Conservation (phyloP, 805 yeast species). For the Barnettozyma sp. region DNA sequence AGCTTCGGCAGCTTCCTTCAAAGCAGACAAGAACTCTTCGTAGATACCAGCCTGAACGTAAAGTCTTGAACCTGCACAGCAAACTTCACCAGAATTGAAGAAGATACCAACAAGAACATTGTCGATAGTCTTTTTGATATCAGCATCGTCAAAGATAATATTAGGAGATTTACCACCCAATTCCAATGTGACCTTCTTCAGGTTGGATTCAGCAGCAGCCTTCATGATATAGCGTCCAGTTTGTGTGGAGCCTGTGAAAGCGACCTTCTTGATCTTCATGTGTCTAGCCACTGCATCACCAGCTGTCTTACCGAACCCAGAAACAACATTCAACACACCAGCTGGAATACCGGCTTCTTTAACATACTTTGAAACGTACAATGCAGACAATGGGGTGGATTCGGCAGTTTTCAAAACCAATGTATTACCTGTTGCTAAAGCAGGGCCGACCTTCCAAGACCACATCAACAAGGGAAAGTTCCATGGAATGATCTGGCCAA, state of each 20-base stretch:
- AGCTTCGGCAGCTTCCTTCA: slow-evolving; percentile 11
- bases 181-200: slow-evolving; percentile 13
- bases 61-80: slow-evolving; percentile 13
- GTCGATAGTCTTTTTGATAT: slow-evolving; percentile 11
- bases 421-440: slow-evolving; percentile 13
- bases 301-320: slow-evolving; percentile 15
- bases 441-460: slow-evolving; percentile 15
- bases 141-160: slow-evolving; percentile 13
- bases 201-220: slow-evolving; percentile 14
- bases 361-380: slow-evolving; percentile 10
- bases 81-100: slow-evolving; percentile 14
- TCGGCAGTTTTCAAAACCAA: slow-evolving; percentile 12
- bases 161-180: slow-evolving; percentile 15
- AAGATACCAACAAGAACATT: slow-evolving; percentile 12
- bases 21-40: slow-evolving; percentile 6
- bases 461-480: slow-evolving; percentile 14
- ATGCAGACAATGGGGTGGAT: slow-evolving; percentile 13
- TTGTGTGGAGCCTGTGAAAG: slow-evolving; percentile 14
- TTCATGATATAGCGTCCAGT: slow-evolving; percentile 13
- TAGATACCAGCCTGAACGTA: slow-evolving; percentile 13
- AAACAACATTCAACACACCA: slow-evolving; percentile 11
- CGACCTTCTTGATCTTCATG: slow-evolving; percentile 11
- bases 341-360: slow-evolving; percentile 15
- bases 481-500: slow-evolving; percentile 15
- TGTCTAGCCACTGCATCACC: slow-evolving; percentile 16